phyloP scores from a whole-genome alignment of 78 protist species.

The slime mould (Dictyostelium discoideum) region DNA sequence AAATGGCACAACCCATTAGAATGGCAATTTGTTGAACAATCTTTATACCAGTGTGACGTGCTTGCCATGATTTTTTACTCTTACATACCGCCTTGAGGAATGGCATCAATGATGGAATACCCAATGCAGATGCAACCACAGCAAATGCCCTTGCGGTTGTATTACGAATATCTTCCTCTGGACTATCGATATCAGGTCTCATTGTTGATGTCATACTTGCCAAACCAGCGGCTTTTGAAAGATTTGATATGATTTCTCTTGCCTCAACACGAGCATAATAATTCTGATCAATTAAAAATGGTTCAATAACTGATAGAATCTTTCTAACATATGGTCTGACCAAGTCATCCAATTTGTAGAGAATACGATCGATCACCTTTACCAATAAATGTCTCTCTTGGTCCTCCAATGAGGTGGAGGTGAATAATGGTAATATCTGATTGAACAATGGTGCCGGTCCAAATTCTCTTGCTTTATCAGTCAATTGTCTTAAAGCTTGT shows the following conservation, averaged over 20 bases:
- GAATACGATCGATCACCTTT: constrained; percentile 98
- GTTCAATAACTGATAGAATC: constrained; percentile 98
- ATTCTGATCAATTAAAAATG: constrained; percentile 98
- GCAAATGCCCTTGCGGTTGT: constrained; percentile 99
- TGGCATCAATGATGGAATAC: constrained; percentile 97
- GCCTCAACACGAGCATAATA: constrained; percentile 99
- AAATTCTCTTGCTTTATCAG: constrained; percentile 97
- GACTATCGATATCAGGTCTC: constrained; percentile 98
- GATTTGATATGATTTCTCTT: constrained; percentile 98
- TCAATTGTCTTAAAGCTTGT: constrained; percentile 94
- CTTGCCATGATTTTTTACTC: constrained; percentile 97
- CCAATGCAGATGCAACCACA: constrained; percentile 98
- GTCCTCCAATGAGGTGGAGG: constrained; percentile 97
- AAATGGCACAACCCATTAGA: constrained; percentile 97
- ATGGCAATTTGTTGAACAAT: constrained; percentile 98
- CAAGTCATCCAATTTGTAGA: constrained; percentile 97
- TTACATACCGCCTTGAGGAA: constrained; percentile 98
- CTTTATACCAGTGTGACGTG: constrained; percentile 98
- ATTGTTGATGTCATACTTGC: constrained; percentile 98
- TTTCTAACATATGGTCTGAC: constrained; percentile 97
- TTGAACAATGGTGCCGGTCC: constrained; percentile 98
- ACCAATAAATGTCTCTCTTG: constrained; percentile 99
- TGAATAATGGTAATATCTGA: constrained; percentile 96
- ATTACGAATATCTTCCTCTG: constrained; percentile 98
- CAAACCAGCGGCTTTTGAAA: constrained; percentile 99